A percentile compares a stretch with the other conserved stretches of the same genome.
phyloP scores from a whole-genome alignment of 1,139 yeast genomes.

The Candida dubliniensis region DNA sequence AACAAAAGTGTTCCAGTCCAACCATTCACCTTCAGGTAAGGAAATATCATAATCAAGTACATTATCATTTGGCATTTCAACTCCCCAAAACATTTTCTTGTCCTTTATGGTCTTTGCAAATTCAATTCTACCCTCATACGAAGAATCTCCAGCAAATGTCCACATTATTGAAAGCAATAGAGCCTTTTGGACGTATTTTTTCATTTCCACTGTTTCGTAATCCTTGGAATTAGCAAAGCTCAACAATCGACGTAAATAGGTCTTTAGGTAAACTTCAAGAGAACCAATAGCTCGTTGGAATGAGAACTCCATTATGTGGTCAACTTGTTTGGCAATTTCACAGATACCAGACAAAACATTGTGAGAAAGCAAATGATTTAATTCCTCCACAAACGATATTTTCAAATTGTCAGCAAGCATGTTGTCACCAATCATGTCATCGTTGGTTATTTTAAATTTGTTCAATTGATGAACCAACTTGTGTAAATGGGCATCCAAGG shows the following conservation, averaged over 20 bases:
- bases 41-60: conserved; percentile 49
- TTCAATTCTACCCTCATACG: conserved; percentile 34
- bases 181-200: conserved; percentile 36
- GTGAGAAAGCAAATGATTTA: background rate
- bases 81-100: conserved; percentile 17
- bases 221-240: conserved; percentile 13
- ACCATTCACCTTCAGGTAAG: conserved; percentile 52
- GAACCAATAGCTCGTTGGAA: conserved; percentile 41
- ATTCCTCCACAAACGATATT: conserved; percentile 1
- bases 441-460: conserved; percentile 9
- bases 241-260: conserved; percentile 24
- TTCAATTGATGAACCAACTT: conserved; percentile 26
- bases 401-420: background rate
- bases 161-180: conserved; percentile 53
- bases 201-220: conserved; percentile 18
- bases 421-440: conserved; percentile 6
- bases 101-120: conserved; percentile 37
- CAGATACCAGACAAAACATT: background rate
- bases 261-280: conserved; percentile 27
- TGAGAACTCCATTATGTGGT: conserved; percentile 59
- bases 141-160: conserved; percentile 70
- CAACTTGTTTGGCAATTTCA: conserved; percentile 18
- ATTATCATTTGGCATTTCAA: conserved; percentile 16
- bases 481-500: conserved; percentile 20
- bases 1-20: conserved; percentile 45